Evolutionary conservation across 2,329 filamentous ascomycete species (phyloP).

Genomic region (Hypoxylon sp.): DNA sequence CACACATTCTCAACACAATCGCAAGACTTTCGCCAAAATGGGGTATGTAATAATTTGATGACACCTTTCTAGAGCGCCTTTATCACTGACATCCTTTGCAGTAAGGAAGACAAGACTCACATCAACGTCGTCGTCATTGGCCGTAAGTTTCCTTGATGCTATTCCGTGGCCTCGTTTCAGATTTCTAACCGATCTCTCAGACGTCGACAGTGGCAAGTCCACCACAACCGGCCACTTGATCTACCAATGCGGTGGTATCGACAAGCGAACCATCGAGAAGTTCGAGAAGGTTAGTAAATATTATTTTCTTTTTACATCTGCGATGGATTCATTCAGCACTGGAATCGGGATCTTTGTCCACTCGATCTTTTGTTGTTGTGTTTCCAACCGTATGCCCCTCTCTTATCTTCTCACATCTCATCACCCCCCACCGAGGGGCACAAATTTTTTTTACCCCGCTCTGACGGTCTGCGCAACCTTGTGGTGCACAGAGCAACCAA

Average conservation of each 20-base stretch:
- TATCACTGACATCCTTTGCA: conserved; percentile 58
- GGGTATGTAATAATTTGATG: conserved; percentile 53
- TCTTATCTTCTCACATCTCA: conserved; percentile 33
- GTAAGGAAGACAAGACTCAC: conserved; percentile 96
- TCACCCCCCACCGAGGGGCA: conserved; percentile 51
- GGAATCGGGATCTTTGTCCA: conserved; percentile 44
- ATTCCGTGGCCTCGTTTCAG: background rate
- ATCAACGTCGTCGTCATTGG: conserved; percentile 98
- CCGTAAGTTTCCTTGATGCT: conserved; percentile 53
- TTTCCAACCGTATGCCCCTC: conserved; percentile 35
- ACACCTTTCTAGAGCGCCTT: conserved; percentile 1
- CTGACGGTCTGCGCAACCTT: conserved; percentile 42
- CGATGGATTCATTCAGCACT: background rate
- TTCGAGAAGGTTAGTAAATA: conserved; percentile 94
- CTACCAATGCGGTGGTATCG: conserved; percentile 99
- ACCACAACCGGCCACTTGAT: conserved; percentile 87
- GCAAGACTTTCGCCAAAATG: conserved; percentile 56
- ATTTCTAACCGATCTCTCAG: conserved; percentile 43
- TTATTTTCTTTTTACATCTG: conserved; percentile 40
- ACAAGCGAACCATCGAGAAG: conserved; percentile 99
- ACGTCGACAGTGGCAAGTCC: conserved; percentile 67
- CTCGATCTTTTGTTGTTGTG: conserved; percentile 43
- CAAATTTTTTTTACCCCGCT: conserved; percentile 53
- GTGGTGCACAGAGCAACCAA: conserved; percentile 40
- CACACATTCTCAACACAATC: conserved; percentile 36